Percentiles rank a stretch among this genome's conserved stretches.
Evolutionary conservation across 306 rosid species (phyloP).

Genomic region (Elaeagnus macrophylla): DNA sequence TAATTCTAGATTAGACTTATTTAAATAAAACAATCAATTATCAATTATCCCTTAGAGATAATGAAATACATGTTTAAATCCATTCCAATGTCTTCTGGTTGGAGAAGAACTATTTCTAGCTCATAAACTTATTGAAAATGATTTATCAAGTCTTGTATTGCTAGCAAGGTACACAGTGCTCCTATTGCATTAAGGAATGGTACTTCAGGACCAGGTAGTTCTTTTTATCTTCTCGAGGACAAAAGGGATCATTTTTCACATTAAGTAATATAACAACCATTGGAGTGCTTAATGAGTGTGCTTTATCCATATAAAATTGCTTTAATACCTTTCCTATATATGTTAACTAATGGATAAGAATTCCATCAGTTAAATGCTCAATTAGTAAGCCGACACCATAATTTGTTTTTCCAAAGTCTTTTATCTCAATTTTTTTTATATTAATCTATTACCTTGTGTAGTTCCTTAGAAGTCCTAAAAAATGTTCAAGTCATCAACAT

Average conservation of each 20-base stretch:
- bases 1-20: neutral
- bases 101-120: neutral
- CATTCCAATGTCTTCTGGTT: neutral
- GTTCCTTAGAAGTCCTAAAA: too few species aligned
- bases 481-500: neutral
- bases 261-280: neutral
- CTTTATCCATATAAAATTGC: constrained; percentile 1
- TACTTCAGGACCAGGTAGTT: too few species aligned
- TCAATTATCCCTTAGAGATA: neutral
- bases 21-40: neutral
- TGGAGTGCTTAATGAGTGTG: neutral
- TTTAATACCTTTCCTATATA: neutral
- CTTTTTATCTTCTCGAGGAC: too few species aligned
- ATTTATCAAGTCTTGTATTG: neutral
- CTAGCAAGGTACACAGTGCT: neutral
- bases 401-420: neutral
- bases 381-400: neutral
- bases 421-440: neutral
- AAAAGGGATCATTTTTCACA: neutral
- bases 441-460: too few species aligned
- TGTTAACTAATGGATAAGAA: neutral
- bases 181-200: too few species aligned
- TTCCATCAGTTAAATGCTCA: neutral
- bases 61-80: neutral
- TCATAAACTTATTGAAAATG: neutral